phyloP scores from a whole-genome alignment of 1,139 yeast species.

The Suhomyces anneliseae region DNA sequence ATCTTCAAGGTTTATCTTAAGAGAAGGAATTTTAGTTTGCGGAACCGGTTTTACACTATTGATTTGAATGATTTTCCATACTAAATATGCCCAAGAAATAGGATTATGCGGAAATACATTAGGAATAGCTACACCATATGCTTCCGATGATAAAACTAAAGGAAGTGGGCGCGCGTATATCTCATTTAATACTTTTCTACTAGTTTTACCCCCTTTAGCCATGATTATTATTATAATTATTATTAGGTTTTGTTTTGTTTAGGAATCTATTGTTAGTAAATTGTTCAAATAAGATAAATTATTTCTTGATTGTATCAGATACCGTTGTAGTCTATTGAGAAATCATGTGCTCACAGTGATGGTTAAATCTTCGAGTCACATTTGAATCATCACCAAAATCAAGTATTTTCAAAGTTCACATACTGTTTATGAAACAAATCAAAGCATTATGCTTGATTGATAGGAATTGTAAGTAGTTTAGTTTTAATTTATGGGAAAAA shows the following conservation, averaged over 20 bases:
- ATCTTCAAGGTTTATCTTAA: constrained; percentile 28
- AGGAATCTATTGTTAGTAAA: constrained; percentile 1
- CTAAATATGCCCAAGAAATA: constrained; percentile 54
- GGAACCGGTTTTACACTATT: constrained; percentile 29
- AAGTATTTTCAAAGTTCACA: constrained; percentile 5
- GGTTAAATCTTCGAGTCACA: constrained; percentile 55
- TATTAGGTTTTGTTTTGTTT: constrained; percentile 3
- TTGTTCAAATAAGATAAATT: neutral
- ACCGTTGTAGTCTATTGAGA: constrained; percentile 99
- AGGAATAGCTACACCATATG: constrained; percentile 44
- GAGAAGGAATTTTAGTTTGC: constrained; percentile 19
- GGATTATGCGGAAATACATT: constrained; percentile 56
- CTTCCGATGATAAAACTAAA: constrained; percentile 36
- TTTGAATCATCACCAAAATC: constrained; percentile 43
- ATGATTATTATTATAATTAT: constrained; percentile 4
- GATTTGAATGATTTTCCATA: constrained; percentile 30
- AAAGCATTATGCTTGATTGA: neutral
- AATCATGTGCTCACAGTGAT: constrained; percentile 74
- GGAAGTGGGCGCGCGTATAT: constrained; percentile 50
- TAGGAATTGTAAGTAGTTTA: neutral
- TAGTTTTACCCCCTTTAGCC: constrained; percentile 21
- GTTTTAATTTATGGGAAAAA: constrained; percentile 1
- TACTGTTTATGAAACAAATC: constrained; percentile 4
- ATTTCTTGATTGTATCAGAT: constrained; percentile 59
- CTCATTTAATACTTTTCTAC: constrained; percentile 29